Percentiles rank a stretch among this genome's conserved stretches.
These are phyloP conservation scores for Gymnopus androsaceus DNA, from an alignment of 1,284 basidiomycete species.

Conservation along the genomic window DNA sequence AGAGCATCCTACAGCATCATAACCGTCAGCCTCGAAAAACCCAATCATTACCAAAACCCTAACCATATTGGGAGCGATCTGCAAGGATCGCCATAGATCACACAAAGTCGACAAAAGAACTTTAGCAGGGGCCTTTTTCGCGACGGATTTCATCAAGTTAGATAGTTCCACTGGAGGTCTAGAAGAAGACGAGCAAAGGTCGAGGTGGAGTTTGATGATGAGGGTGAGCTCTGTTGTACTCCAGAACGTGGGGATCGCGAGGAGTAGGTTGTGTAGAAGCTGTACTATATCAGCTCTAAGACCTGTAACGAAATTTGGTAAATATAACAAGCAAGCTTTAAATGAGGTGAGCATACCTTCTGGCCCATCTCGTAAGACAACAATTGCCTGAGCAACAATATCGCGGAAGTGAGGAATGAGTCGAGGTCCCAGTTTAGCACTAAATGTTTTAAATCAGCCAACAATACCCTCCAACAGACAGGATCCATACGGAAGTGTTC, in stretches of 20 bases:
- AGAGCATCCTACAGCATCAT: conserved; percentile 33
- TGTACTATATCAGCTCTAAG: conserved; percentile 42
- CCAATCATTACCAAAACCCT: background rate
- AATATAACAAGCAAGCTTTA: background rate
- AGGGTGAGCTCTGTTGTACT: conserved; percentile 57
- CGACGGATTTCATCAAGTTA: conserved; percentile 54
- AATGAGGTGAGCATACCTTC: conserved; percentile 31
- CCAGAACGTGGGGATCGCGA: conserved; percentile 73
- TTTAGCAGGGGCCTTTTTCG: conserved; percentile 72
- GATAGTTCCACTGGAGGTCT: conserved; percentile 29
- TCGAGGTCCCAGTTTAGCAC: conserved; percentile 79
- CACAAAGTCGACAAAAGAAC: conserved; percentile 65
- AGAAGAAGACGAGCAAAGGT: conserved; percentile 36
- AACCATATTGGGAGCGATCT: conserved; percentile 37
- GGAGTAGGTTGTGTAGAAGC: conserved; percentile 59
- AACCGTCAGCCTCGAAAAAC: background rate
- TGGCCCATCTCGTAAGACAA: conserved; percentile 46
- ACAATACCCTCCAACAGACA: background rate
- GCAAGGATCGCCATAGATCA: conserved; percentile 52
- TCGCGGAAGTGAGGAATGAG: conserved; percentile 81
- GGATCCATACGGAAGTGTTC: conserved; percentile 58
- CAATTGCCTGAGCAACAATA: conserved; percentile 63
- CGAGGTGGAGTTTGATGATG: conserved; percentile 59
- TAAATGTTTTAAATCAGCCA: conserved; percentile 31
- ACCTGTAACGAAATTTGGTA: conserved; percentile 22